A percentile compares a stretch with the other conserved stretches of the same genome.
These are phyloP conservation scores for Oryza coarctata DNA, from an alignment of 176 grass and related monocot genomes.

Conservation along the genomic window DNA sequence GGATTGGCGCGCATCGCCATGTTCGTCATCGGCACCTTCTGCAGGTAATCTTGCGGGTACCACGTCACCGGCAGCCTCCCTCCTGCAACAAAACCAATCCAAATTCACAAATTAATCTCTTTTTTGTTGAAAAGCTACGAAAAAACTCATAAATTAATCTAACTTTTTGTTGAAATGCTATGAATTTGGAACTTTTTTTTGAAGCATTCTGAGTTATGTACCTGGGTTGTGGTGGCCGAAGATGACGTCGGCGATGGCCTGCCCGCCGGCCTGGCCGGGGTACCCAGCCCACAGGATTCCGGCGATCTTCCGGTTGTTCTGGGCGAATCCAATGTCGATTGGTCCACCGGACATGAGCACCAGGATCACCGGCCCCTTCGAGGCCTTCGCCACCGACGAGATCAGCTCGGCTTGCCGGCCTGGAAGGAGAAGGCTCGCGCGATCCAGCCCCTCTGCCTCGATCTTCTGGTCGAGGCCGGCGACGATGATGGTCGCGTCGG, in stretches of 20 bases:
- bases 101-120: neutral
- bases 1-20: slow-evolving; percentile 78
- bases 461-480: slow-evolving; percentile 66
- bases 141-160: neutral
- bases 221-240: slow-evolving; percentile 78
- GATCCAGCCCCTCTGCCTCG: slow-evolving; percentile 57
- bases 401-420: slow-evolving; percentile 73
- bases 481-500: slow-evolving; percentile 60
- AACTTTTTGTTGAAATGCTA: neutral
- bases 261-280: slow-evolving; percentile 72
- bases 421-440: slow-evolving; percentile 54
- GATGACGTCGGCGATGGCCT: slow-evolving; percentile 74
- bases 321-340: slow-evolving; percentile 61
- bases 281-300: slow-evolving; percentile 78
- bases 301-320: slow-evolving; percentile 47
- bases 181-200: neutral
- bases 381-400: slow-evolving; percentile 57
- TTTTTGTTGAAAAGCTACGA: neutral
- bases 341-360: slow-evolving; percentile 78
- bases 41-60: slow-evolving; percentile 72
- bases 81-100: slow-evolving; percentile 27
- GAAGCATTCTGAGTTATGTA: neutral
- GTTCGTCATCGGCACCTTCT: slow-evolving; percentile 70
- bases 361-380: slow-evolving; percentile 54
- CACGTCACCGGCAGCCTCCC: slow-evolving; percentile 91